Base-by-base conservation (phyloP, 768 basidiomycete species). In the Psilocybe azurescens region DNA sequence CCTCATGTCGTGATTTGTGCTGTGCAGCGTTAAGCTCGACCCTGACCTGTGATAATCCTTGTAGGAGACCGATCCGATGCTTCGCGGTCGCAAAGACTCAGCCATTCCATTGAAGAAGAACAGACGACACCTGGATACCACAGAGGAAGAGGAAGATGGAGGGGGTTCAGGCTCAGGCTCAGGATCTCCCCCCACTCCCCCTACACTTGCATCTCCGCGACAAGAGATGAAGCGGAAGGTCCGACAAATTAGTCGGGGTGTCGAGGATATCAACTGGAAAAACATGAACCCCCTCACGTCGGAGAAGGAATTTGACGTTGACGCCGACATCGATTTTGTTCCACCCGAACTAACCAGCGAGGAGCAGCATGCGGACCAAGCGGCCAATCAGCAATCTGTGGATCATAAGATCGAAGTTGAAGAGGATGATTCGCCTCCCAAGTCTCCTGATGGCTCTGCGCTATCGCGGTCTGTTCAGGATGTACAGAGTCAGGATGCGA, bases 91-190 rank as follows among this genome's bases (percentile, higher is more conserved):
- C 62, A 86, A 83, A 72, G 85, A 87, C 51, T 75, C 80, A 44
- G 82, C 82, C 39, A 84, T 86, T 3, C 90, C 89, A 1, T 84
- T 89, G 41, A 93, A 93, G 82, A 93, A 90, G 81, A 91, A 92
- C 68, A 80, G 89, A 54, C 78, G 83, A 29, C 78, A 81, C 11
- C 77, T 92, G 54, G 88, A 84, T 66, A 73, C 86, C 54, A 87
- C 89, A 0, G 81, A 81, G 59, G 88, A 90, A 62, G 89, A 91
- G 72, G 83, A 86, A 48, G 86, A 88, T 67, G 72, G 69, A 53
- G 60, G 33, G 62, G 70, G 61, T 61, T 81, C 81, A 16, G 73
- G 79, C 63, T 81, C 81, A 8, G 76, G 73, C 44, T 81, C 82
- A 1, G 73, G 74, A 64, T 79, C 82, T 20, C 78, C 81, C 53